Conservation (phyloP, 2,329 filamentous ascomycete genomes). For the Penicillium sp. region DNA sequence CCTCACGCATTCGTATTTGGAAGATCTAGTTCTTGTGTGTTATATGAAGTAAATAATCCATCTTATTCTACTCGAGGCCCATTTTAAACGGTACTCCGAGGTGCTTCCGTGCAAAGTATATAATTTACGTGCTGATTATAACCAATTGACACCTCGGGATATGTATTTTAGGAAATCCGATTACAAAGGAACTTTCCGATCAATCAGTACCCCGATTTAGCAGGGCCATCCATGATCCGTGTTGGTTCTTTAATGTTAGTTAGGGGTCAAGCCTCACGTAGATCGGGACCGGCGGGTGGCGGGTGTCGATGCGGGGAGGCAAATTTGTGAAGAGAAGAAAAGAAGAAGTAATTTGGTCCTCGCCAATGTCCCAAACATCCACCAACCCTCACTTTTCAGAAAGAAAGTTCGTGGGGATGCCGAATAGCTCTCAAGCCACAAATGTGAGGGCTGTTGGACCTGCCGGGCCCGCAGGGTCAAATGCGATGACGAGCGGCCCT, state of each 20-base stretch:
- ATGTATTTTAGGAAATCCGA: no score
- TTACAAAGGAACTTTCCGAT: no score
- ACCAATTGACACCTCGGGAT: no score
- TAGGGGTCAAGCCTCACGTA: not conserved
- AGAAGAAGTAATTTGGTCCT: not conserved
- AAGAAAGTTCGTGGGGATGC: conserved; percentile 24
- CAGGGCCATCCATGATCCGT: not conserved
- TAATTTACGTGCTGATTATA: no score
- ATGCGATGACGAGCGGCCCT: conserved; percentile 32
- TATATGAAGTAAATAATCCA: no score
- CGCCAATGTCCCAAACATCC: not conserved
- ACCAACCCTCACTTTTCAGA: not conserved
- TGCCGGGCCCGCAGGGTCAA: conserved; percentile 33
- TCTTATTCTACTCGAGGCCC: no score
- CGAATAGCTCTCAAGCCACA: conserved; percentile 15
- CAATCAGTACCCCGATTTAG: not conserved
- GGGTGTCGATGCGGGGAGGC: conserved; percentile 19
- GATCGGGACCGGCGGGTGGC: conserved; percentile 19
- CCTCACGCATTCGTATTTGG: no score
- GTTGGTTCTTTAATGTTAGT: not conserved
- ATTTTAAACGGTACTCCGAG: no score
- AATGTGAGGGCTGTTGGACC: conserved; percentile 34
- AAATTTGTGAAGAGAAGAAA: not conserved
- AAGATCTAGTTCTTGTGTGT: no score
- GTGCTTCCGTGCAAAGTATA: no score